A percentile compares a stretch with the other conserved stretches of the same genome.
phyloP scores from a whole-genome alignment of 2,329 filamentous ascomycete species.

The Zymoseptoria ardabiliae region DNA sequence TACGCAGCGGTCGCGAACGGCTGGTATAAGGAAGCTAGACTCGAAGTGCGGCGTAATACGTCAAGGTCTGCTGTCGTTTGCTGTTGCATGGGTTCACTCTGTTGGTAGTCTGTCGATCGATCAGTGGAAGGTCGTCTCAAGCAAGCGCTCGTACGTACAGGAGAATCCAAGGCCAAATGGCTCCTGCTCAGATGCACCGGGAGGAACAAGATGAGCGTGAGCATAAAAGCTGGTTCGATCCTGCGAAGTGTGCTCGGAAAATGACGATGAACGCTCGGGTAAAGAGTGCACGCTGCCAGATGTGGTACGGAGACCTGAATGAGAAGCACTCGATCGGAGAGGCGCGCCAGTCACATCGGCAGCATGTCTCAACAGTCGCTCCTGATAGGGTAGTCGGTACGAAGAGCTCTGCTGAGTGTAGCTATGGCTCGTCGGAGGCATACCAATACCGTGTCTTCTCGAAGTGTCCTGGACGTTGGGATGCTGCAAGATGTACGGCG shows the following conservation, averaged over 20 bases:
- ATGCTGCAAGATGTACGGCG: conserved; percentile 32
- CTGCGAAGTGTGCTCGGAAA: conserved; percentile 20
- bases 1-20: neutral
- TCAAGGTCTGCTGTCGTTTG: conserved; percentile 1
- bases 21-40: neutral
- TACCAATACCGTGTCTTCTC: conserved; percentile 15
- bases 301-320: conserved; percentile 25
- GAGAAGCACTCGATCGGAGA: conserved; percentile 41
- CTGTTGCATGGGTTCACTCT: conserved; percentile 8
- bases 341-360: conserved; percentile 40
- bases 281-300: conserved; percentile 12
- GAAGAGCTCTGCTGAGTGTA: conserved; percentile 28
- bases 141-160: conserved; percentile 20
- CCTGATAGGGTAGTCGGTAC: conserved; percentile 38
- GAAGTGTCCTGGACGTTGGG: conserved; percentile 19
- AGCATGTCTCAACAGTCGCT: conserved; percentile 34
- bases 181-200: conserved; percentile 9
- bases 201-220: conserved; percentile 9
- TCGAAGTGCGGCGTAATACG: neutral
- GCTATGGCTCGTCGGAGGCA: conserved; percentile 9
- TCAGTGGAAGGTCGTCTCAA: neutral
- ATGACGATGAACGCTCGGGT: conserved; percentile 19
- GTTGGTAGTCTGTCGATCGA: conserved; percentile 16
- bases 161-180: conserved; percentile 29
- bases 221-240: neutral